Base-by-base conservation (phyloP, 2,329 filamentous ascomycete genomes). In the Zarea fungicola region DNA sequence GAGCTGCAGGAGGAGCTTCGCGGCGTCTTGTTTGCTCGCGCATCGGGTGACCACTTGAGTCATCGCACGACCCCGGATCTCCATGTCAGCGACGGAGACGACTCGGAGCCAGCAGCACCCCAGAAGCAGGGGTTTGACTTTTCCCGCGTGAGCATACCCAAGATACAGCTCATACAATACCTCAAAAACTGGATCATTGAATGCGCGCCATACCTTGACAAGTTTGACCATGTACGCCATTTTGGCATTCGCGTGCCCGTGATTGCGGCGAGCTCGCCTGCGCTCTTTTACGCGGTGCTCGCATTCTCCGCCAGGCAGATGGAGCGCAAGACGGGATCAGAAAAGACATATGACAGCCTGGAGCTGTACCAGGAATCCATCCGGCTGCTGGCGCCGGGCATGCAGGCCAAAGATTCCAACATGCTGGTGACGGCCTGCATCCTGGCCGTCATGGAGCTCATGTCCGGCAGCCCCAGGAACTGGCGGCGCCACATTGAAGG, bases 401-500 rank as follows among this genome's bases (percentile, higher is more conserved):
- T 76, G 3, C 68, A 72, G 23, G 64, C 66, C 5, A 67, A 67
- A 34, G 71, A 72, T 22, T 69, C 71, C 0, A 69, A 65, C 19
- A 67, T 74, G 34, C 62, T 76, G 18, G 72, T 72, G 6, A 70
- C 73, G 3, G 73, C 70, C 23, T 69, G 73, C 3, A 68, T 76
- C 4, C 64, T 76, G 5, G 73, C 70, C 25, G 68, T 72, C 0
- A 59, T 76, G 5, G 73, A 76, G 50, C 69, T 76, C 61, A 71
- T 76, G 61, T 73, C 70, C 3, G 72, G 68, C 11, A 68, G 68
- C 1, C 68, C 73, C 0, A 67, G 66, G 54, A 75, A 77, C 47
- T 81, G 77, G 78, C 64, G 71, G 8, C 69, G 74, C 1, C 78
- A 81, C 59, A 59, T 81, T 3, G 77, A 81, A 46, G 78, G 78